These are phyloP conservation scores for Cyclotella baltica DNA, from an alignment of 108 stramenopile genomes.

Conservation along the genomic window DNA sequence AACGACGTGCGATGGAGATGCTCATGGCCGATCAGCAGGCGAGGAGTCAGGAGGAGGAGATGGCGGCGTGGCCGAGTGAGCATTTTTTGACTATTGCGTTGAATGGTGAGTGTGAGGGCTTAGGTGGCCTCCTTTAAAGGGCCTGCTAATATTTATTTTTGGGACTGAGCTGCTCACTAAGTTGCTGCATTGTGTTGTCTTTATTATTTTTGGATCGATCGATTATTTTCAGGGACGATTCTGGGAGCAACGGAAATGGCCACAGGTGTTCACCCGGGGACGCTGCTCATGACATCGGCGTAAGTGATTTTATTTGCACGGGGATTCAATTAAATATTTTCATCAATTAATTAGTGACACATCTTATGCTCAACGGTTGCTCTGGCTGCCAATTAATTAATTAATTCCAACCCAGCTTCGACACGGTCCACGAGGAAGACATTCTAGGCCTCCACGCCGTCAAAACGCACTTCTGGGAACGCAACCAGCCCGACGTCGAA, in stretches of 20 bases:
- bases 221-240: constrained; percentile 71
- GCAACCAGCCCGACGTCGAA: constrained; percentile 76
- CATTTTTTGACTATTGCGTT: constrained; percentile 88
- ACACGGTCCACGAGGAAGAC: constrained; percentile 81
- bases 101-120: constrained; percentile 89
- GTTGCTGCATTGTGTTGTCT: not conserved
- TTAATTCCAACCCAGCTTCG: constrained; percentile 53
- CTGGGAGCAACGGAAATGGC: constrained; percentile 82
- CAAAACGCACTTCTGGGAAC: constrained; percentile 88
- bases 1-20: constrained; percentile 18
- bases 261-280: constrained; percentile 80
- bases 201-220: not conserved
- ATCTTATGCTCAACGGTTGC: not conserved
- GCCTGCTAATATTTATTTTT: no score
- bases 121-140: no score
- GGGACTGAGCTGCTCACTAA: no score
- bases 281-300: constrained; percentile 84
- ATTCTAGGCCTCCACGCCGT: constrained; percentile 75
- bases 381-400: constrained; percentile 1
- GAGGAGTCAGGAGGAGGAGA: constrained; percentile 3
- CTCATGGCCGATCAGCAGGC: constrained; percentile 20
- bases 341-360: not conserved
- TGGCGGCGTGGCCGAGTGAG: constrained; percentile 55
- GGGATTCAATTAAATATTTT: not conserved
- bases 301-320: constrained; percentile 38